Percentiles rank a stretch among this genome's conserved stretches.
These are phyloP conservation scores for Phytopythium kandeliae DNA, from an alignment of 352 stramenopile genomes.

Conservation along the genomic window DNA sequence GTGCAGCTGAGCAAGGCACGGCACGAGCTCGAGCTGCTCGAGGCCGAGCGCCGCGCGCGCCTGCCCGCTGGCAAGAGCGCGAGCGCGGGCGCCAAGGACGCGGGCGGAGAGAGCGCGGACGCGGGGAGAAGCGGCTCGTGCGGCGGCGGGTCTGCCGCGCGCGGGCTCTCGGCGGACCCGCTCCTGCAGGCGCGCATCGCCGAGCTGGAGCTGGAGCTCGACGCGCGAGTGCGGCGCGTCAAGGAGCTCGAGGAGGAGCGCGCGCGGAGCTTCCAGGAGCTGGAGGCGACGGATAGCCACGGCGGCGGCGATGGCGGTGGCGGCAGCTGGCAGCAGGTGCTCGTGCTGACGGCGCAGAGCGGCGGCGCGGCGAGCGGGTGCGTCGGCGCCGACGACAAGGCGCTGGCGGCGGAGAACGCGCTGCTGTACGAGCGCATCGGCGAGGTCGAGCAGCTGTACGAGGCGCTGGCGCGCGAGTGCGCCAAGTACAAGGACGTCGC, in stretches of 20 bases:
- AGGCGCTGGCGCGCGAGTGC: slow-evolving; percentile 52
- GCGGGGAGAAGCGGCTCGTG: no score
- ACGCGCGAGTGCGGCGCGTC: slow-evolving; percentile 24
- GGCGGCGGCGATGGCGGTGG: background rate
- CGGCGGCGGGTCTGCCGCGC: background rate
- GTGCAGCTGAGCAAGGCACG: slow-evolving; percentile 32
- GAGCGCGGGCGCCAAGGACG: background rate
- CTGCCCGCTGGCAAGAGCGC: background rate
- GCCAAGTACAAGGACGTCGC: slow-evolving; percentile 61
- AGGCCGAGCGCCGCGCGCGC: slow-evolving; percentile 23
- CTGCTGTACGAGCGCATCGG: slow-evolving; percentile 59
- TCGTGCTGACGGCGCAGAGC: background rate
- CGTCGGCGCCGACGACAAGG: slow-evolving; percentile 8
- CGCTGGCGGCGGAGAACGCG: slow-evolving; percentile 44
- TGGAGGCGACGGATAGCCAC: background rate
- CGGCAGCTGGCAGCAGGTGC: slow-evolving; percentile 3
- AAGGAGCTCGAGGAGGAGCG: slow-evolving; percentile 36
- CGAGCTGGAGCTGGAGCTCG: slow-evolving; percentile 48
- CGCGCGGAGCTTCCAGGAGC: slow-evolving; percentile 4
- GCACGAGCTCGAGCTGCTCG: slow-evolving; percentile 45
- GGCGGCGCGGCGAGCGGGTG: background rate
- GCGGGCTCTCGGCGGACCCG: background rate
- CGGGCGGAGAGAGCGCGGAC: background rate
- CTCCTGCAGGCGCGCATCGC: slow-evolving; percentile 27
- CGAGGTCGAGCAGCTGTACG: slow-evolving; percentile 75